These are phyloP conservation scores for Saxophila tyrrhenica DNA, from an alignment of 495 filamentous ascomycete species.

Conservation along the genomic window DNA sequence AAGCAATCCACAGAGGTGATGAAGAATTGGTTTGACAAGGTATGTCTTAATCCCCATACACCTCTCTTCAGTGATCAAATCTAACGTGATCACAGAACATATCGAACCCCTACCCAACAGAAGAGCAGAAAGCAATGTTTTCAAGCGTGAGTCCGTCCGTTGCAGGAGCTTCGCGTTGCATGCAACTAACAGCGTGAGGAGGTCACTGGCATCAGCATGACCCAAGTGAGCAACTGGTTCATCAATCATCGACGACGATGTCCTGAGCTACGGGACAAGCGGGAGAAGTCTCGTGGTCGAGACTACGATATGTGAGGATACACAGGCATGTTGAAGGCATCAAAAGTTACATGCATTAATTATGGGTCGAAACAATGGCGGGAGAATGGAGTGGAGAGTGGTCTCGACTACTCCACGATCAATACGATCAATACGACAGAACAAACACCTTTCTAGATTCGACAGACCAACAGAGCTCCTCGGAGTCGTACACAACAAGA, in stretches of 20 bases:
- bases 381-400: no score
- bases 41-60: neutral
- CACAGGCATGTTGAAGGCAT: no score
- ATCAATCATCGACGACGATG: constrained; percentile 20
- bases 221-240: constrained; percentile 22
- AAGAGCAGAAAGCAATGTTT: constrained; percentile 19
- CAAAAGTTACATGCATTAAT: no score
- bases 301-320: neutral
- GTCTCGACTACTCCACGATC: no score
- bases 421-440: no score
- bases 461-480: no score
- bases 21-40: constrained; percentile 20
- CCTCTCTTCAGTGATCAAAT: neutral
- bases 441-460: no score
- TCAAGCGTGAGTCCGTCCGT: constrained; percentile 8
- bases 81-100: constrained; percentile 15
- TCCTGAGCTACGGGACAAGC: constrained; percentile 16
- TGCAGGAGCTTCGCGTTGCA: neutral
- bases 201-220: constrained; percentile 17
- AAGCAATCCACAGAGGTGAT: constrained; percentile 20
- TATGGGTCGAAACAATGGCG: no score
- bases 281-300: constrained; percentile 2
- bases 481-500: no score
- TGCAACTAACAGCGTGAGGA: neutral
- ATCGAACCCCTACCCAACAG: constrained; percentile 16